Base-by-base conservation (phyloP, 257 asterid species). In the Euphrasia confusa region DNA sequence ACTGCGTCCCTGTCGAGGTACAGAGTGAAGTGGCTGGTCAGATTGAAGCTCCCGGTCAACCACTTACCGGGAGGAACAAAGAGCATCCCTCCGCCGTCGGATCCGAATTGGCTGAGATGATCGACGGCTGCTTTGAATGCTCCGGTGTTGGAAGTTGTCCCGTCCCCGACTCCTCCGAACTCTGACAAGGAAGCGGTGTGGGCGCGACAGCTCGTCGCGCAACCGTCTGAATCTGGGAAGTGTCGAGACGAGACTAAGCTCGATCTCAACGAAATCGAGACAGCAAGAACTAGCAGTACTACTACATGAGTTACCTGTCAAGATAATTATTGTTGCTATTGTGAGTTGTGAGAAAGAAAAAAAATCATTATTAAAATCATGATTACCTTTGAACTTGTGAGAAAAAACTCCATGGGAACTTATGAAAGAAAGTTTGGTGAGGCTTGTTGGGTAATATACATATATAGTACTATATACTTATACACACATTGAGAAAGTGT, bases 151-250 rank as follows among this genome's bases (percentile, higher is more conserved):
- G 75, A 80, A 49, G 96, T 93, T 24, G 54, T 74, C 24, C 99
- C 99, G 26, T 89, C 97, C 9, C 97, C 97, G n/a, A 93, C 80
- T 0, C 95, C 99, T 4, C 97, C 99, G 30, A 93, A 93, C 12
- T 93, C 96, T 11, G 85, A 69, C 65, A 92, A 21, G 1, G 94
- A 75, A 0, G 90, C 95, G 4, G 69, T 65, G 72, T 86, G 86
- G 10, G 69, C 71, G 59, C 97, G 77, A 71, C 96, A 81, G 58
- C 73, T 86, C 30, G 72, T 66, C 30, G 91, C 82, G 13, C 72
- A 39, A 75, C 83, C 86, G 61, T 80, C 83, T 3, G 82, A 70
- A n/a, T 66, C 75, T 63, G 67, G 64, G 2, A 17, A 64, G 54
- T 58, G 71, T 7, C 83, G 75, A n/a, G 81, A 5, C 8, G 27